Base-by-base conservation (phyloP, 306 rosid species). In the Quercus gilva region DNA sequence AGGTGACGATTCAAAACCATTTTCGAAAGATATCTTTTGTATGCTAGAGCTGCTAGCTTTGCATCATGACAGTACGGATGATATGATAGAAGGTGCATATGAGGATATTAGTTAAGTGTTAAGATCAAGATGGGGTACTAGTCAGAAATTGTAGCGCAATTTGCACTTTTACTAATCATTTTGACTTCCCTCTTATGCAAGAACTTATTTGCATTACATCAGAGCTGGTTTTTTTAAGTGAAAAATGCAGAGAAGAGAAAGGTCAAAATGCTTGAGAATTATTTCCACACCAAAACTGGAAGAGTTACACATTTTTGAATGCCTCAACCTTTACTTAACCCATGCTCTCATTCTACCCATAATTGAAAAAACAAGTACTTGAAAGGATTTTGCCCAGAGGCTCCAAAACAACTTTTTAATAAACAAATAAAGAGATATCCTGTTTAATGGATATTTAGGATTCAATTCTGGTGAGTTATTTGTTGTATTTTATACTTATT, bases 1-100 rank as follows among this genome's bases (percentile, higher is more conserved):
- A 0, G 89, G 91, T 1, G 94, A 91, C 45, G 65, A 85, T 53
- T 74, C 90, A 52, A 91, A 91, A 77, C 82, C 94, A 55, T 89
- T 85, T 76, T 83, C 89, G 26, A 80, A 85, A 77, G 86, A 89
- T 17, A 83, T 94, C 7, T 87, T 89, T 83, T 29, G 77, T 84
- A 75, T 85, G 74, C 77, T 94, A 59, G 84, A 85, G 80, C 76
- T 81, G 69, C 69, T 91, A 5, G 72, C 78, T 65, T 70, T 74
- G 74, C 82, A 90, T 65, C 86, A 80, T 23, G 79, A 74, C 68
- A 75, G 60, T 64, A 45, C 59, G 15, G 51, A 58, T 41, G 87
- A 86, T 52, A 63, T 68, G 56, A 52, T 60, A 25, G 90, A 89
- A 20, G 69, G 20, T 33, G 28, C 26, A 14, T 15, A 52, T 49